phyloP scores from a whole-genome alignment of 495 filamentous ascomycete species.

The Opeltia flavorubescens region DNA sequence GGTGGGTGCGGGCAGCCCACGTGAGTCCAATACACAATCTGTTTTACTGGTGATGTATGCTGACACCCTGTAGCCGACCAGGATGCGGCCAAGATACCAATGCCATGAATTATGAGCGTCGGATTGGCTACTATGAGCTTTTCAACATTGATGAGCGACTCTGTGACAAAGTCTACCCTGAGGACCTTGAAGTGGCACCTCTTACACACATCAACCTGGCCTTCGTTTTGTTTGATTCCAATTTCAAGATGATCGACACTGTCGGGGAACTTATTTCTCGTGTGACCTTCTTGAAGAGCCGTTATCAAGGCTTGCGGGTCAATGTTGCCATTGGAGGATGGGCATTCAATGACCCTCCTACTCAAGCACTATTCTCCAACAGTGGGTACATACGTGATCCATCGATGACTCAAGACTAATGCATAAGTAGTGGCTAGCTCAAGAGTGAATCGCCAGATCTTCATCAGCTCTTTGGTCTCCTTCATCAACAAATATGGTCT shows the following conservation, averaged over 20 bases:
- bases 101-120: slow-evolving; percentile 7
- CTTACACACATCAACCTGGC: slow-evolving; percentile 13
- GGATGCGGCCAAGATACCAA: slow-evolving; percentile 1
- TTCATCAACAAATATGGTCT: slow-evolving; percentile 11
- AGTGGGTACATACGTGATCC: background rate
- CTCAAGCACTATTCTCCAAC: slow-evolving; percentile 1
- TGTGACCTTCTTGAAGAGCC: slow-evolving; percentile 6
- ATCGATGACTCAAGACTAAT: background rate
- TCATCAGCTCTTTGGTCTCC: slow-evolving; percentile 2
- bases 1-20: slow-evolving; percentile 4
- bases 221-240: slow-evolving; percentile 5
- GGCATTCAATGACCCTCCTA: slow-evolving; percentile 10
- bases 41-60: no score
- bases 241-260: slow-evolving; percentile 7
- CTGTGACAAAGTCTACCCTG: slow-evolving; percentile 8
- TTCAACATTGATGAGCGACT: slow-evolving; percentile 6
- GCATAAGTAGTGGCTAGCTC: slow-evolving; percentile 5
- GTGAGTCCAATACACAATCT: slow-evolving; percentile 1
- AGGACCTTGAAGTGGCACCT: slow-evolving; percentile 7
- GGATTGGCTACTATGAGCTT: slow-evolving; percentile 12
- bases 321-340: slow-evolving; percentile 8
- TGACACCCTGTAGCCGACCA: no score
- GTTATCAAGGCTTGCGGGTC: slow-evolving; percentile 6
- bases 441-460: slow-evolving; percentile 5
- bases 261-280: slow-evolving; percentile 2